Base-by-base conservation (phyloP, 345 rosid species). In the Melaleuca quinquenervia region DNA sequence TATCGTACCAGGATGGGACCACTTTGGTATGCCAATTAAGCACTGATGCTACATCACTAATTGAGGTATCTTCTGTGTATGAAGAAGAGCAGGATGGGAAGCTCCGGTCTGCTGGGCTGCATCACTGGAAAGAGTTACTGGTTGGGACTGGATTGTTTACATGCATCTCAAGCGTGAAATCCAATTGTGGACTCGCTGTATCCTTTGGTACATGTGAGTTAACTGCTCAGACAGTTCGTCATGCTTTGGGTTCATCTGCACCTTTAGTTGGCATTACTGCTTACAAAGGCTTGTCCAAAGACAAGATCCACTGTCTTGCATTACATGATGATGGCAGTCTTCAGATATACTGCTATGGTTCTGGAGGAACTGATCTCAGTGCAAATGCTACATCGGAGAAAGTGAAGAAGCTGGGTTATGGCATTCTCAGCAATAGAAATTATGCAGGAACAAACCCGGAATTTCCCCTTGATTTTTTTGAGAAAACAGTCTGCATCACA, bases 311-410 rank as follows among this genome's bases (percentile, higher is more conserved):
- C 89, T 96, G 97, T 89, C 97, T 97, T 91, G 94, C 94, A 90
- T 93, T 97, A 87, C 95, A 96, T 91, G 99, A 97, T 88, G 99
- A 97, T 90, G 98, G 99, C 86, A 97, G 99, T 93, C 98, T 97
- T 89, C 99, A 96, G 87, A 97, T 97, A 91, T 96, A 96, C 90
- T 92, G 94, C 75, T 93, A 94, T 88, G 90, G 88, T 87, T 93
- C 95, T 24, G 82, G 85, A 50, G 99, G 94, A 89, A 87, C 87
- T 88, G 98, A 96, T 92, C 84, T 91, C 86, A 87, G 88, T 87
- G 90, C 94, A 86, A 94, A 89, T 95, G 93, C 91, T 84, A 89
- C 94, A 52, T 93, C 94, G 78, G 98, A 97, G 90, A 96, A 94
- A 85, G 95, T 97, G 49, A 94, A 96, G 88, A 96, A 93, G 85